These are phyloP conservation scores for Suillus subluteus DNA, from an alignment of 768 basidiomycete species.

Conservation along the genomic window DNA sequence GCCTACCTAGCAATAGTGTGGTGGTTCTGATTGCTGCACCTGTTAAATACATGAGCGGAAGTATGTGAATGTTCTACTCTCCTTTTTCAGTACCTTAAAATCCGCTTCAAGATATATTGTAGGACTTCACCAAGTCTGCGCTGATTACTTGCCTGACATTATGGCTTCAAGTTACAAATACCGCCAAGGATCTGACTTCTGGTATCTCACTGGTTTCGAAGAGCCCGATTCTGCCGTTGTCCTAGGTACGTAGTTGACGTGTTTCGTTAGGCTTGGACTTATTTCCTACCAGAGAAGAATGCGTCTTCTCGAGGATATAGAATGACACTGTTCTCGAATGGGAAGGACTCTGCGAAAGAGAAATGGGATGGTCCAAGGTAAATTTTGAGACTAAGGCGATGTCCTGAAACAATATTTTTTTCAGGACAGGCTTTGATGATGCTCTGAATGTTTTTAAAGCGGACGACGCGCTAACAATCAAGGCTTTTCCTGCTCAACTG, in stretches of 20 bases:
- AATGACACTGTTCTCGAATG: constrained; percentile 84
- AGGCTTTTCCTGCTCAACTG: constrained; percentile 59
- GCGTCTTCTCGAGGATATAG: constrained; percentile 76
- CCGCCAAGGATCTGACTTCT: constrained; percentile 89
- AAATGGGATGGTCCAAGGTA: constrained; percentile 91
- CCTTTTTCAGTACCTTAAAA: constrained; percentile 16
- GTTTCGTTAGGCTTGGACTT: constrained; percentile 9
- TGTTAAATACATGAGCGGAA: constrained; percentile 84
- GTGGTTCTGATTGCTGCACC: constrained; percentile 81
- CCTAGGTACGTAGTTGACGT: constrained; percentile 53
- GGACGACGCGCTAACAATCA: constrained; percentile 68
- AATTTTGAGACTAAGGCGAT: neutral
- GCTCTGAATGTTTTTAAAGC: constrained; percentile 73
- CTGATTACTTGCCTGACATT: constrained; percentile 12
- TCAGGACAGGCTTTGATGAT: constrained; percentile 69
- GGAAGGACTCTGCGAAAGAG: constrained; percentile 75
- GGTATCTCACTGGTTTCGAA: constrained; percentile 95
- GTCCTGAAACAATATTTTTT: constrained; percentile 13
- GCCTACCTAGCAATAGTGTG: constrained; percentile 69
- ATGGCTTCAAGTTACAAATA: constrained; percentile 80
- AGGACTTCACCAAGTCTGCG: constrained; percentile 34
- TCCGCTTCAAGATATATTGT: constrained; percentile 70
- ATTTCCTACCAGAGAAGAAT: constrained; percentile 58
- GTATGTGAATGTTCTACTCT: constrained; percentile 46
- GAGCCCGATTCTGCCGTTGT: constrained; percentile 91